These are phyloP conservation scores for Pseudozyma sp. DNA, from an alignment of 1,284 basidiomycete genomes.

Conservation along the genomic window DNA sequence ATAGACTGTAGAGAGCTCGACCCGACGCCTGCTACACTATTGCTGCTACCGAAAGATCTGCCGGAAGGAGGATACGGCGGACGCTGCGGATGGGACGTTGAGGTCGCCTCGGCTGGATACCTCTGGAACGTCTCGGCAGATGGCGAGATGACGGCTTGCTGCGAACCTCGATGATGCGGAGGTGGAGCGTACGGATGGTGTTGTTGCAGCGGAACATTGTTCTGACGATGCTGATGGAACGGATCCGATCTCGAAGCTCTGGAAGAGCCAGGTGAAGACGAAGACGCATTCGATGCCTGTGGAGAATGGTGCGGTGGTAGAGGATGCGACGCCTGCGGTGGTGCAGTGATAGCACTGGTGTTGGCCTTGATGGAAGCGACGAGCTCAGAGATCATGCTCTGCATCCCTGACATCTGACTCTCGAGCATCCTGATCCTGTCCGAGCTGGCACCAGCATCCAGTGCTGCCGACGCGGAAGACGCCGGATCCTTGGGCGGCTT, in stretches of 20 bases:
- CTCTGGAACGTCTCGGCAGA: slow-evolving; percentile 2
- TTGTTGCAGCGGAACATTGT: slow-evolving; percentile 20
- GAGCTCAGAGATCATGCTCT: slow-evolving; percentile 48
- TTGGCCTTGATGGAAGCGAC: slow-evolving; percentile 46
- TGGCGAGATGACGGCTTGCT: slow-evolving; percentile 8
- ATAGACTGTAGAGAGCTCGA: not conserved
- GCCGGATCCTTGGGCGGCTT: slow-evolving; percentile 85
- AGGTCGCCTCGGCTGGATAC: slow-evolving; percentile 9
- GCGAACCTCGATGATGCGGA: slow-evolving; percentile 27
- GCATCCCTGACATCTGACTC: slow-evolving; percentile 43
- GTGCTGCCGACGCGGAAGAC: not conserved
- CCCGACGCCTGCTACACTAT: slow-evolving; percentile 1
- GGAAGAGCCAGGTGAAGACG: slow-evolving; percentile 15
- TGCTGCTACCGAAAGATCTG: slow-evolving; percentile 31
- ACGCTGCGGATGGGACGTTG: slow-evolving; percentile 14
- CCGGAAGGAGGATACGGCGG: slow-evolving; percentile 16
- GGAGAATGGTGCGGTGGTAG: slow-evolving; percentile 15
- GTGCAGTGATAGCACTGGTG: slow-evolving; percentile 28
- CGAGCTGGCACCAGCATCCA: slow-evolving; percentile 72
- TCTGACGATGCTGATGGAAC: slow-evolving; percentile 11
- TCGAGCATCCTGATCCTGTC: slow-evolving; percentile 38
- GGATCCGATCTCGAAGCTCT: slow-evolving; percentile 15
- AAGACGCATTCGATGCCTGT: slow-evolving; percentile 7
- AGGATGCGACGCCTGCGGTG: not conserved
- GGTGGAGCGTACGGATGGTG: slow-evolving; percentile 21